phyloP scores from a whole-genome alignment of 2,329 filamentous ascomycete species.

The Chaetomiaceae sp. region DNA sequence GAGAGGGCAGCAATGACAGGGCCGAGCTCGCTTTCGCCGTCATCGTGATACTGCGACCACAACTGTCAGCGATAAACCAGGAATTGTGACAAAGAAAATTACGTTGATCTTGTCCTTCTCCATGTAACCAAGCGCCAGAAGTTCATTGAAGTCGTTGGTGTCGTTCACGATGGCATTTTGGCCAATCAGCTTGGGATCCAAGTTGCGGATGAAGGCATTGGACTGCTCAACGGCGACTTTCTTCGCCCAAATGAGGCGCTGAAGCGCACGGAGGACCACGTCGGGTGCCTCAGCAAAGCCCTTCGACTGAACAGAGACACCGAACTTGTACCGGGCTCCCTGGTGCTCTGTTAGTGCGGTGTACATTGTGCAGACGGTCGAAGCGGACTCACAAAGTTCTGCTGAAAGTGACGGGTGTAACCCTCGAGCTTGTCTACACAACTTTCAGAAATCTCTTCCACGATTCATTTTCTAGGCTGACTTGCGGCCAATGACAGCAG shows the following conservation, averaged over 20 bases:
- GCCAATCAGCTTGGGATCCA: slow-evolving; percentile 1
- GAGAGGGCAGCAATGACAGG: slow-evolving; percentile 59
- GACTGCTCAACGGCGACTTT: slow-evolving; percentile 34
- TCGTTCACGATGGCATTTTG: not conserved
- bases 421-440: slow-evolving; percentile 35
- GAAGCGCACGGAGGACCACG: slow-evolving; percentile 45
- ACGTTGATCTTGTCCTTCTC: slow-evolving; percentile 53
- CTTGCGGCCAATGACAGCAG: slow-evolving; percentile 33
- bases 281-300: slow-evolving; percentile 45
- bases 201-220: slow-evolving; percentile 23
- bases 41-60: slow-evolving; percentile 54
- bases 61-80: slow-evolving; percentile 5
- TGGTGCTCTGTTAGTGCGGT: slow-evolving; percentile 27
- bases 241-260: slow-evolving; percentile 53
- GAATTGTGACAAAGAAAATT: slow-evolving; percentile 24
- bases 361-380: no score
- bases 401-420: slow-evolving; percentile 47
- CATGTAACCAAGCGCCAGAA: slow-evolving; percentile 59
- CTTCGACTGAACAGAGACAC: slow-evolving; percentile 49
- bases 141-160: slow-evolving; percentile 54
- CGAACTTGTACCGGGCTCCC: slow-evolving; percentile 64
- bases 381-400: slow-evolving; percentile 34
- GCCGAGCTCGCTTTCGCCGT: slow-evolving; percentile 59
- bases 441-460: not conserved
- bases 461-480: slow-evolving; percentile 1